Evolutionary conservation across 2,329 filamentous ascomycete species (phyloP), one percentile per base, ranked within the genome.

Genomic region (Aspergillus latus): DNA sequence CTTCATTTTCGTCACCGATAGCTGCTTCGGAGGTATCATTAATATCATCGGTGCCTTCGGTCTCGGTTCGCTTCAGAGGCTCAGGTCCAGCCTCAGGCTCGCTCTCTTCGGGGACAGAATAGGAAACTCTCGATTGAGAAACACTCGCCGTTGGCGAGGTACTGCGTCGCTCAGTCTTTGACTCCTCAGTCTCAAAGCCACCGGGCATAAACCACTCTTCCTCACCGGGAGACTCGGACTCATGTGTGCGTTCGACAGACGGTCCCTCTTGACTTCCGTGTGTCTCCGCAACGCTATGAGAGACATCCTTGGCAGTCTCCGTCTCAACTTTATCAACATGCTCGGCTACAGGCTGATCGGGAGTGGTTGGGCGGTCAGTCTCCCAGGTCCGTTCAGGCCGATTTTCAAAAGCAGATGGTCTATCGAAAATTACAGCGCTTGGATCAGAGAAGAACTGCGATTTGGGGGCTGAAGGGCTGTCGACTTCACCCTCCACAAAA

Each of bases 401-500:
- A 7, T 49, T 37, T 10, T 51, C 49, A 8, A 42, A 42, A 15
- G 48, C 26, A 5, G 64, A 28, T 34, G 61, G 44, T 30, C 64
- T 62, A 13, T 37, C 11, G n/a, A 11, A 37, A 37, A 11, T 13
- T 5, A 37, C 34, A 37, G 34, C 10, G 34, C 34, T 37, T 2
- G 63, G 64, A 34, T 62, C 58, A 13, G 63, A 58, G 16, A 58
- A 52, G 39, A 63, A 53, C 15, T 61, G 57, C 9, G 58, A 49
- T 1, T 43, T n/a, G 1, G 48, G 40, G 4, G 56, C 9, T 50
- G 54, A 29, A 56, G 76, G 74, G 8, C 76, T 79, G 10, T 78
- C 76, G 2, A 78, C 67, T 60, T 84, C 80, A 10, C 76, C 78
- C 44, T 80, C 72, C n/a, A 80, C 72, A 60, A 78, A 80, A 1